Base-by-base conservation (phyloP, 2,329 filamentous ascomycete genomes). In the Graphiopsis chlorocephala region DNA sequence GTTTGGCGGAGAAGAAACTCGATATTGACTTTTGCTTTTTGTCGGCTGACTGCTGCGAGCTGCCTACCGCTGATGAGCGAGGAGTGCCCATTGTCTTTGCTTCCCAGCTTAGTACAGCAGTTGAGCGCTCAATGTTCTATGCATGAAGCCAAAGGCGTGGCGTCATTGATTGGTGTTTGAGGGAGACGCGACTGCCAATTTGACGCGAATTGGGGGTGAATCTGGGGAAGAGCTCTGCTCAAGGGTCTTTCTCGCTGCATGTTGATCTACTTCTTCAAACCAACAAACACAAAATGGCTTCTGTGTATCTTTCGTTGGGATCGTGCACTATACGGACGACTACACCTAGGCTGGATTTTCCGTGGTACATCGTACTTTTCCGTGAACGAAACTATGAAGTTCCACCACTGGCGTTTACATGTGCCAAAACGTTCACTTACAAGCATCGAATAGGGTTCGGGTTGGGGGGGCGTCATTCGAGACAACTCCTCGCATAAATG, bases 11-110 rank as follows among this genome's bases (percentile, higher is more conserved):
- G 74, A 76, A 69, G 76, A 71, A 73, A 74, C 74, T 65, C 12
- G 92, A 95, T 67, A 97, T 89, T 0, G 92, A 91, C 69, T 89
- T 86, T 74, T 97, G 92, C 72, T 89, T 91, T 77, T 90, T 90
- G 63, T 81, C 78, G 11, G 77, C 76, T 11, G 75, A 74, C 8
- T 53, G 55, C 6, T 58, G 62, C 6, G 65, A 62, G 55, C 58
- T 55, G 23, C 48, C 23, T 10, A 26, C 28, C 2, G 60, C 8
- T 15, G 48, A 50, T 17, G 60, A 62, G 48, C 60, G 60, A 55
- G 48, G 23, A 8, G 60, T 20, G 15, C 12, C 60, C 60, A 62
- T 62, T 23, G 20, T 26, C 25, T 3, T 35, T 10, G 31, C 31
- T 38, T 11, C 14, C 23, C 2, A 2, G 20, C 17, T 33, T 17